phyloP scores from a whole-genome alignment of 163 green algal species.

The Prototheca cutis region DNA sequence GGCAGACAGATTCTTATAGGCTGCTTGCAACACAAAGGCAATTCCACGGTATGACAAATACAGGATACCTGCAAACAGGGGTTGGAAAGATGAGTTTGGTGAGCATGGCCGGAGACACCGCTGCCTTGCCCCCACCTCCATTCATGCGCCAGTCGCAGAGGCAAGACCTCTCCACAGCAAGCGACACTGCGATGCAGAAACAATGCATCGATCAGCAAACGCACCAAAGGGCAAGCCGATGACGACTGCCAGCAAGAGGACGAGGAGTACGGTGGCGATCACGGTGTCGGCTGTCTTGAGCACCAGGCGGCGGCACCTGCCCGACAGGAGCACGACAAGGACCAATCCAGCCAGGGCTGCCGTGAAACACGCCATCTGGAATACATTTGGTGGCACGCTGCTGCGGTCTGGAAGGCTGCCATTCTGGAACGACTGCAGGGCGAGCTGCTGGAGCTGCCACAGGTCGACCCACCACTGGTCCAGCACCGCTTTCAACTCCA shows the following conservation, averaged over 20 bases:
- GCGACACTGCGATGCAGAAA: too few species aligned
- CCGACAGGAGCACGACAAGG: constrained; percentile 10
- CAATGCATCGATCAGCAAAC: too few species aligned
- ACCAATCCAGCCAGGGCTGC: not conserved
- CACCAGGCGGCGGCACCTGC: constrained; percentile 18
- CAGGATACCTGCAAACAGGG: too few species aligned
- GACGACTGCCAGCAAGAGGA: constrained; percentile 22
- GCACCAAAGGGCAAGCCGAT: constrained; percentile 33
- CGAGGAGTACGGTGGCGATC: constrained; percentile 24
- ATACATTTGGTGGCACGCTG: not conserved
- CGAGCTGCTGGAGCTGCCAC: not conserved
- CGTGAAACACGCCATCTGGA: not conserved
- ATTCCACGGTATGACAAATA: too few species aligned
- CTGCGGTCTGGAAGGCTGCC: not conserved
- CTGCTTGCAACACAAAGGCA: too few species aligned
- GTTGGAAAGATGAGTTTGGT: too few species aligned
- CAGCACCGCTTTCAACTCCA: not conserved
- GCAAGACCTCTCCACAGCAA: too few species aligned
- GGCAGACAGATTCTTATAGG: too few species aligned
- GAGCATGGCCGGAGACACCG: too few species aligned
- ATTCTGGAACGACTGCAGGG: not conserved
- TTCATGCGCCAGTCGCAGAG: too few species aligned
- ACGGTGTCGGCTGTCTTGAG: constrained; percentile 25
- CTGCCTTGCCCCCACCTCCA: too few species aligned
- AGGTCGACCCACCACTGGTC: not conserved